Evolutionary conservation across 257 asterid species (phyloP).

Genomic region (Jacaranda mimosifolia): DNA sequence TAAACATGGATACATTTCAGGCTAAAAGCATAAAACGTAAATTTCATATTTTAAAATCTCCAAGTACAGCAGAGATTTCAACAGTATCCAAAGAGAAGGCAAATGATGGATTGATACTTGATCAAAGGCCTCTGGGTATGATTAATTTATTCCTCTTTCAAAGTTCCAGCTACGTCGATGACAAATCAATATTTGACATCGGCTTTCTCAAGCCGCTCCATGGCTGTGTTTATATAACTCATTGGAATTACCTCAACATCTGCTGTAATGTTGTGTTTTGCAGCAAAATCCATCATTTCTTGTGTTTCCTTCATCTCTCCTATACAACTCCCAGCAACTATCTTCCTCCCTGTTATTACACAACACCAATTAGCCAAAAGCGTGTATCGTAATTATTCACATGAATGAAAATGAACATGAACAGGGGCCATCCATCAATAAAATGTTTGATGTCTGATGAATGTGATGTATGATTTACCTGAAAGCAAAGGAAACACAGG

Average conservation of each 20-base stretch:
- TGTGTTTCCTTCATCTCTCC: constrained; percentile 47
- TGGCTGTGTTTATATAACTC: constrained; percentile 42
- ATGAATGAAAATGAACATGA: too few relatives aligned
- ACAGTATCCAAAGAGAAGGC: neutral
- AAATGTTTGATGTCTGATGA: neutral
- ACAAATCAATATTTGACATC: constrained; percentile 49
- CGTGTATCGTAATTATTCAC: too few relatives aligned
- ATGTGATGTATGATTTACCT: constrained; percentile 26
- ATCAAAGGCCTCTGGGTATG: neutral
- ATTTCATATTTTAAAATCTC: neutral
- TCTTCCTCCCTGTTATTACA: constrained; percentile 38
- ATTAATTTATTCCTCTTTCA: constrained; percentile 13
- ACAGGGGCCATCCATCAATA: neutral
- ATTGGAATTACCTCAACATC: constrained; percentile 46
- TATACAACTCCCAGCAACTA: constrained; percentile 39
- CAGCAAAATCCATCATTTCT: constrained; percentile 45
- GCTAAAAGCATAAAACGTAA: neutral
- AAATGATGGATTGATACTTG: neutral
- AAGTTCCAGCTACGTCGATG: constrained; percentile 40
- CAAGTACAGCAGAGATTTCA: neutral
- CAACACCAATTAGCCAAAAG: neutral
- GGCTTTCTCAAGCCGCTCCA: constrained; percentile 44
- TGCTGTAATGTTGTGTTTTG: constrained; percentile 44
- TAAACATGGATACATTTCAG: neutral
- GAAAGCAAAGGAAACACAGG: constrained; percentile 43